These are phyloP conservation scores for Debaryomyces prosopidis DNA, from an alignment of 805 yeast genomes.

Conservation along the genomic window DNA sequence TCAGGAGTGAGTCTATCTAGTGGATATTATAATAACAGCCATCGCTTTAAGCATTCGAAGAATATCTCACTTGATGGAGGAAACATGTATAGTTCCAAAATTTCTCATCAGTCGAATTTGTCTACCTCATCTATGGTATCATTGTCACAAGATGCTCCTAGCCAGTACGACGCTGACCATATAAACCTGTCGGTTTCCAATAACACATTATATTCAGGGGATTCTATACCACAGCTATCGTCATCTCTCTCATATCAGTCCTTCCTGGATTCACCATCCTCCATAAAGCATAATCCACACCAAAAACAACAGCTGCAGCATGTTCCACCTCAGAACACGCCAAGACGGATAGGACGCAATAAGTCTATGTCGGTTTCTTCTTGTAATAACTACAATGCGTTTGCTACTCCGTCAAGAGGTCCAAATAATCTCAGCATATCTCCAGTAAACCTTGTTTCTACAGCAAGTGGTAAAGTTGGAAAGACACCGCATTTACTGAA, in stretches of 20 bases:
- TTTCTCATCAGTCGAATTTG: constrained; percentile 16
- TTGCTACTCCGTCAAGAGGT: constrained; percentile 37
- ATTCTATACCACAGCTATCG: constrained; percentile 36
- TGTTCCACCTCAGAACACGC: constrained; percentile 25
- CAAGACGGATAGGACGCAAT: constrained; percentile 32
- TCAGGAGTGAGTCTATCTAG: constrained; percentile 6
- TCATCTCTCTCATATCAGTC: constrained; percentile 38
- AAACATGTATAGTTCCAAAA: constrained; percentile 1
- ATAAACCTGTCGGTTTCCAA: constrained; percentile 15
- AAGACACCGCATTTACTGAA: constrained; percentile 36
- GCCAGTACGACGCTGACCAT: constrained; percentile 3
- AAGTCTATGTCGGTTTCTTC: constrained; percentile 36
- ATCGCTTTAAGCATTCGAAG: constrained; percentile 20
- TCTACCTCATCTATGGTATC: constrained; percentile 25
- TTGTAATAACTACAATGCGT: constrained; percentile 11
- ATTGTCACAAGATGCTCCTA: constrained; percentile 21
- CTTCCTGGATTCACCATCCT: constrained; percentile 31
- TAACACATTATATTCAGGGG: constrained; percentile 31
- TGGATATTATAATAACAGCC: not conserved
- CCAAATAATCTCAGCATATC: constrained; percentile 15
- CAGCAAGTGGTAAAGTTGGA: constrained; percentile 23
- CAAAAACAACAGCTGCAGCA: constrained; percentile 7
- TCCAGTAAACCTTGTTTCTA: constrained; percentile 20
- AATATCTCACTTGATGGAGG: constrained; percentile 21
- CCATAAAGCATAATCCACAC: constrained; percentile 15